Conservation (phyloP, 345 rosid genomes). For the Sonneratia caseolaris region DNA sequence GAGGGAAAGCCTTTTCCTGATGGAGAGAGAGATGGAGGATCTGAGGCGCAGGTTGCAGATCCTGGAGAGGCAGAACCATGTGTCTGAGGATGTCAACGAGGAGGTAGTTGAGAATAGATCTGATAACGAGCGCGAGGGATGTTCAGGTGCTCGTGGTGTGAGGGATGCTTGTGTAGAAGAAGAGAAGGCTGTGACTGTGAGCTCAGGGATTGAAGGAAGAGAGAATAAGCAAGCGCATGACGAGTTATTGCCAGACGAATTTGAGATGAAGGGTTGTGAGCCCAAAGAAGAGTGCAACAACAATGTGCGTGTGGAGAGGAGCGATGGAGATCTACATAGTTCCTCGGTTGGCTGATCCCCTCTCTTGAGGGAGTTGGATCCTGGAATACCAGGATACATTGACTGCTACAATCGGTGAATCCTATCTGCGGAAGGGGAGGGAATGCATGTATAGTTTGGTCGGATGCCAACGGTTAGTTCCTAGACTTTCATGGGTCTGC, state of each 20-base stretch:
- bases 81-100: constrained; percentile 50
- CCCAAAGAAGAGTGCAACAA: not conserved
- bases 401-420: not conserved
- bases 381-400: no score
- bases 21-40: constrained; percentile 86
- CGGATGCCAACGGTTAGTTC: not conserved
- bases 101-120: constrained; percentile 56
- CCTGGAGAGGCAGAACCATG: constrained; percentile 58
- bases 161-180: constrained; percentile 7
- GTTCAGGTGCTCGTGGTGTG: constrained; percentile 32
- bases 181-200: not conserved
- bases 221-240: not conserved
- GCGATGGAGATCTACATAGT: no score
- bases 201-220: not conserved
- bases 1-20: constrained; percentile 80
- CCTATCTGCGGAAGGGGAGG: not conserved
- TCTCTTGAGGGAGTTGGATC: not conserved
- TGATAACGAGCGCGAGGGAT: constrained; percentile 61
- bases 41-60: constrained; percentile 77
- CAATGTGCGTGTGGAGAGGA: not conserved
- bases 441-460: not conserved
- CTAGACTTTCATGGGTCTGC: not conserved
- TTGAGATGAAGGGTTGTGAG: not conserved
- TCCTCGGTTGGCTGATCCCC: not conserved
- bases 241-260: not conserved